Evolutionary conservation across 1,284 basidiomycete genomes (phyloP).

Genomic region (Xerocomus amazonicus): DNA sequence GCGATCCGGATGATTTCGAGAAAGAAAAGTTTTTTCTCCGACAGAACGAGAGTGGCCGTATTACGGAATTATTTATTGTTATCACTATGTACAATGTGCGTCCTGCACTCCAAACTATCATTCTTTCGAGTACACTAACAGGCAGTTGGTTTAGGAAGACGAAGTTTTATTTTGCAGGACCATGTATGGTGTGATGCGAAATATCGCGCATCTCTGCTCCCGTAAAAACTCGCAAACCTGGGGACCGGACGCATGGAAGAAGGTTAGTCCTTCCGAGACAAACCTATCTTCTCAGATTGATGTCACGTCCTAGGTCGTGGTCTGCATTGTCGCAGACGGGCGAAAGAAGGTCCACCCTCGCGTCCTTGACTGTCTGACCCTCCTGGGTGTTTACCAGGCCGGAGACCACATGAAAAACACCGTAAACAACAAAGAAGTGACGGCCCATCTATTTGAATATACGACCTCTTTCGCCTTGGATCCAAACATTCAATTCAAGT

Average conservation of each 20-base stretch:
- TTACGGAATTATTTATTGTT: constrained; percentile 91
- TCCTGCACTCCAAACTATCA: constrained; percentile 48
- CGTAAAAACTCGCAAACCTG: constrained; percentile 93
- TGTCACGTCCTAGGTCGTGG: constrained; percentile 64
- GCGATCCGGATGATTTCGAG: constrained; percentile 92
- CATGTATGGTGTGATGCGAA: constrained; percentile 93
- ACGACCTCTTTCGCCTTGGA: constrained; percentile 91
- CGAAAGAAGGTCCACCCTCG: constrained; percentile 90
- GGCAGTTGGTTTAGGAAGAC: constrained; percentile 66
- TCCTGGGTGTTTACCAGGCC: constrained; percentile 75
- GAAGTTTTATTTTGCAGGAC: constrained; percentile 93
- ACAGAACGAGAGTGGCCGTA: constrained; percentile 76
- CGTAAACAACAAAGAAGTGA: constrained; percentile 85
- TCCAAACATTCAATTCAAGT: constrained; percentile 87
- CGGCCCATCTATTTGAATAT: constrained; percentile 94
- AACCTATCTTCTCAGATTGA: neutral
- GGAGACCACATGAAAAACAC: constrained; percentile 86
- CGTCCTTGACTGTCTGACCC: constrained; percentile 87
- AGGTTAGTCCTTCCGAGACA: constrained; percentile 45
- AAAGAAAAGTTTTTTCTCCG: constrained; percentile 79
- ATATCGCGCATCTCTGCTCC: constrained; percentile 86
- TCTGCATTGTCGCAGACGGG: constrained; percentile 95
- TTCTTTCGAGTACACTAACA: constrained; percentile 74
- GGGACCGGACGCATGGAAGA: constrained; percentile 97
- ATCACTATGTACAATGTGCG: constrained; percentile 94